These are phyloP conservation scores for Penicillium vulpinum DNA, from an alignment of 2,329 filamentous ascomycete species.

Conservation along the genomic window DNA sequence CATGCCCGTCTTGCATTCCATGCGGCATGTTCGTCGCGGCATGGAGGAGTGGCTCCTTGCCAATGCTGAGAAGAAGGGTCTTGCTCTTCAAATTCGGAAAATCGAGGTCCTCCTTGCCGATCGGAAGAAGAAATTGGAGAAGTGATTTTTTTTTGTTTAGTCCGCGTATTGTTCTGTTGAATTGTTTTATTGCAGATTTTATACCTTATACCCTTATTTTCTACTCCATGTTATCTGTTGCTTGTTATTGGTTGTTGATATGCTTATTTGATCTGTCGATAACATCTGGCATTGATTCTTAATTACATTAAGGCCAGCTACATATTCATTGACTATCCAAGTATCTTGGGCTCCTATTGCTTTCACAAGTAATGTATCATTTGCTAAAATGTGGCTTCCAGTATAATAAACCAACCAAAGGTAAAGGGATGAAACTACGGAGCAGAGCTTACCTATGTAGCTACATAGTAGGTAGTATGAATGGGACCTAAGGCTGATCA, in stretches of 20 bases:
- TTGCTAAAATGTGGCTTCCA: background rate
- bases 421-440: background rate
- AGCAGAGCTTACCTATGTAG: background rate
- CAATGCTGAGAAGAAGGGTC: slow-evolving; percentile 77
- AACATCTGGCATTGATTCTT: background rate
- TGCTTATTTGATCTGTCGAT: background rate
- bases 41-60: slow-evolving; percentile 83
- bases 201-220: slow-evolving; percentile 11
- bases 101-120: slow-evolving; percentile 70
- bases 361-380: background rate
- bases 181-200: background rate
- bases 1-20: slow-evolving; percentile 71
- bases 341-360: background rate
- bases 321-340: background rate
- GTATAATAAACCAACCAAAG: background rate
- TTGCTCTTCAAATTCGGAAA: slow-evolving; percentile 58
- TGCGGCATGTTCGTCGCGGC: slow-evolving; percentile 67
- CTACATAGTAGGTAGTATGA: slow-evolving; percentile 26
- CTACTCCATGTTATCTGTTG: background rate
- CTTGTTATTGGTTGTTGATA: background rate
- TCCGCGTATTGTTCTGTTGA: background rate
- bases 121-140: slow-evolving; percentile 43
- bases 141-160: slow-evolving; percentile 11
- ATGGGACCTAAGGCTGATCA: slow-evolving; percentile 9
- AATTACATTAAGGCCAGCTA: background rate